Evolutionary conservation across 352 stramenopile species (phyloP).

Genomic region (Phytophthora macrochlamydospora): DNA sequence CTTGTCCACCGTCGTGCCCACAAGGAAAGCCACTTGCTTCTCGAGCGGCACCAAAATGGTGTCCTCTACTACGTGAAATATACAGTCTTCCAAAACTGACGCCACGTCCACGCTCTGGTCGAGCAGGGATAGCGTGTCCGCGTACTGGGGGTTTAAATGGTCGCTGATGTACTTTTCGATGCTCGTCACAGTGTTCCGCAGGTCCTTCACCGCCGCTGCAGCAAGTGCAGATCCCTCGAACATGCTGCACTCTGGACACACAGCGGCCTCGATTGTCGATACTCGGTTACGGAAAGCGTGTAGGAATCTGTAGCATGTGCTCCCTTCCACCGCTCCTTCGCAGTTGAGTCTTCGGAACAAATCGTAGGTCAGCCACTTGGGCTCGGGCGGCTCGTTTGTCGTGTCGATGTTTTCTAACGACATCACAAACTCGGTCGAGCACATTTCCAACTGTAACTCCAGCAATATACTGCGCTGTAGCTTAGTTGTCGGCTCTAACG

Average conservation of each 20-base stretch:
- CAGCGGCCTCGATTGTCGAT: conserved; percentile 63
- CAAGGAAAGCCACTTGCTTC: conserved; percentile 75
- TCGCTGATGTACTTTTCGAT: conserved; percentile 84
- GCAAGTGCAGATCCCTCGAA: conserved; percentile 62
- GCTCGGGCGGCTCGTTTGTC: conserved; percentile 59
- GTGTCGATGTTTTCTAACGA: conserved; percentile 82
- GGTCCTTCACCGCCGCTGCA: conserved; percentile 59
- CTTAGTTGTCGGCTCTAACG: conserved; percentile 61
- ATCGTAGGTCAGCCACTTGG: conserved; percentile 83
- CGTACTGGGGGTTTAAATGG: conserved; percentile 67
- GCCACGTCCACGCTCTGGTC: conserved; percentile 62
- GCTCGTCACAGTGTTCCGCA: conserved; percentile 69
- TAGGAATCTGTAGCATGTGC: conserved; percentile 81
- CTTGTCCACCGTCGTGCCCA: conserved; percentile 64
- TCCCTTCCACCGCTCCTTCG: conserved; percentile 62
- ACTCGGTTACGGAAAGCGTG: conserved; percentile 78
- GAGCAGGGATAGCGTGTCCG: conserved; percentile 60
- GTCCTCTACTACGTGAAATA: conserved; percentile 79
- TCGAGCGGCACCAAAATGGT: conserved; percentile 78
- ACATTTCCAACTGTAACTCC: conserved; percentile 77
- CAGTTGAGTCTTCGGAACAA: conserved; percentile 77
- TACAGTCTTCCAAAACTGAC: conserved; percentile 65
- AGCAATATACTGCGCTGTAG: conserved; percentile 64
- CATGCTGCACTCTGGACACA: conserved; percentile 57
- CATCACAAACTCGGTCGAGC: conserved; percentile 74